A percentile compares a stretch with the other conserved stretches of the same genome.
Conservation (phyloP, 2,329 filamentous ascomycete genomes). For the Trichoderma sp. region DNA sequence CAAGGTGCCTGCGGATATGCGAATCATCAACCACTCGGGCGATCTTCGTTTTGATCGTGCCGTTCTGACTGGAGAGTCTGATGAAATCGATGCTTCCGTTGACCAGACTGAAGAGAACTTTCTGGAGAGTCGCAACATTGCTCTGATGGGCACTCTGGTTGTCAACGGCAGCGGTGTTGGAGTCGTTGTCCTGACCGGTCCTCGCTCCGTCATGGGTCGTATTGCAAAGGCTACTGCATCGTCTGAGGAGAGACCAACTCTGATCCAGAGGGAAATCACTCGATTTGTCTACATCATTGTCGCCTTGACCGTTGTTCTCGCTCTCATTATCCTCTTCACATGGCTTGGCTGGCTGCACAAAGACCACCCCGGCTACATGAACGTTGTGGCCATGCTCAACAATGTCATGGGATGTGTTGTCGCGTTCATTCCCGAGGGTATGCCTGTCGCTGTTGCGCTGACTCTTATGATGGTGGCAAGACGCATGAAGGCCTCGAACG, state of each 20-base stretch:
- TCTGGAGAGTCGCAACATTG: conserved; percentile 50
- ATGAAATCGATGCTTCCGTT: conserved; percentile 47
- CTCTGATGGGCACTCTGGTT: conserved; percentile 49
- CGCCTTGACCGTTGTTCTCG: conserved; percentile 44
- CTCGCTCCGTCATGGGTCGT: conserved; percentile 47
- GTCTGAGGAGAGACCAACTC: conserved; percentile 45
- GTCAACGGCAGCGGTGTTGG: conserved; percentile 48
- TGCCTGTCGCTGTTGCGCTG: conserved; percentile 46
- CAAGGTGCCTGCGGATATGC: conserved; percentile 54
- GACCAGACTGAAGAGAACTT: conserved; percentile 48
- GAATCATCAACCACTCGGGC: conserved; percentile 47
- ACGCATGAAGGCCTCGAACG: conserved; percentile 48
- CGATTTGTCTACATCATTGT: conserved; percentile 51
- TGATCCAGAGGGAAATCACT: conserved; percentile 49
- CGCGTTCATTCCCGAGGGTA: conserved; percentile 47
- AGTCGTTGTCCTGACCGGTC: conserved; percentile 47
- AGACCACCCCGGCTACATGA: conserved; percentile 46
- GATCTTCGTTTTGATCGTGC: conserved; percentile 50
- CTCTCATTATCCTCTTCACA: conserved; percentile 49
- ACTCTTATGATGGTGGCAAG: conserved; percentile 50
- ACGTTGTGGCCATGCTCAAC: conserved; percentile 49
- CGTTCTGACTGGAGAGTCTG: conserved; percentile 49
- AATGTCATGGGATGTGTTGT: conserved; percentile 51
- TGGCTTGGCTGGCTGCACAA: conserved; percentile 49
- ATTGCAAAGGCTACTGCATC: conserved; percentile 45